Base-by-base conservation (phyloP, 495 filamentous ascomycete genomes). In the Lasiosphaeria ovina region DNA sequence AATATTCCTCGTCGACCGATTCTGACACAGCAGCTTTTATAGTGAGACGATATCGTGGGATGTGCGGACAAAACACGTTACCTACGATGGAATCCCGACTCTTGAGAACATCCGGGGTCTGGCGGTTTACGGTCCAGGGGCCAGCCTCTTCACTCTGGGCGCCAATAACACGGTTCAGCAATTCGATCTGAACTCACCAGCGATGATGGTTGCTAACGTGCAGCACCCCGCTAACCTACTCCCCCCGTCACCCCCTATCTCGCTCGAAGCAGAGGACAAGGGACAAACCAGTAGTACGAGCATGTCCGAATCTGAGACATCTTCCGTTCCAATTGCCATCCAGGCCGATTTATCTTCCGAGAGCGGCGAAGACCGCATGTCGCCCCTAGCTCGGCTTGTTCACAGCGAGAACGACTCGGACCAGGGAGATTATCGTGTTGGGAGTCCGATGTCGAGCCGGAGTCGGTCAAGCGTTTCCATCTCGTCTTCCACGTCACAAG, bases 21-120 rank as follows among this genome's bases (percentile, higher is more conserved):
- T 24, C 35, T 49, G 24, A 35, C 6, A 51, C 45, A 17, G 6
- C 14, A 33, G 9, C 24, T 24, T 24, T 24, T 7, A 63, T 69
- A 98, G 94, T 54, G 89, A 94, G 79, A 96, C 93, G 56, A 87
- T 88, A 68, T 85, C 90, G 42, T 98, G 94, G 93, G 94, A 98
- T 80, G 94, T 98, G 59, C 83, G 92, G 64, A 98, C 95, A 9
- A 98, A 98, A 70, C 89, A 93, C 62, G 90, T 97, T 59, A 88
- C 92, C 12, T 96, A 84, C 73, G 92, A 96, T 63, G 80, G 82
- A 51, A 89, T 98, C 48, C 90, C 91, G 35, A 97, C 92, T 6
- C 81, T 93, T 17, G 89, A 92, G 5, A 85, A 87, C 36, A 84
- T 97, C 52, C 84, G 83, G 49, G 94, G 90, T 33, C 79, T 98